These are phyloP conservation scores for Thymus mandschuricus DNA, from an alignment of 257 asterid genomes.

Conservation along the genomic window DNA sequence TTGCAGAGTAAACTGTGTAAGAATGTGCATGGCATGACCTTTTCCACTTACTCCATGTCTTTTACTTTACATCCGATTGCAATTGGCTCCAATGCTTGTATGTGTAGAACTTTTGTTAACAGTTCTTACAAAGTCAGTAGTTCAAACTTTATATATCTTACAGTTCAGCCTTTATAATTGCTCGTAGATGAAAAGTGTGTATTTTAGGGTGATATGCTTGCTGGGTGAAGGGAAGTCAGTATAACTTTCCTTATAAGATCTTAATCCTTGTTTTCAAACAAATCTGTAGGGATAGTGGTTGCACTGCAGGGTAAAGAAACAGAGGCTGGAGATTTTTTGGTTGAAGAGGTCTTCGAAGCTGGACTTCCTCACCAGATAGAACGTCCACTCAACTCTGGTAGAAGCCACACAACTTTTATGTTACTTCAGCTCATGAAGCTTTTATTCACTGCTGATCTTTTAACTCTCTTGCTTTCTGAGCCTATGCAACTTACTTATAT, in stretches of 20 bases:
- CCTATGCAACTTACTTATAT: slow-evolving; percentile 10
- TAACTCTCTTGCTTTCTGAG: neutral
- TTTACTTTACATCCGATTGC: slow-evolving; percentile 5
- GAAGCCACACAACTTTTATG: slow-evolving; percentile 14
- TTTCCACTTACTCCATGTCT: slow-evolving; percentile 22
- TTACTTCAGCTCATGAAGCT: slow-evolving; percentile 4
- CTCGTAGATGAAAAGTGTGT: neutral
- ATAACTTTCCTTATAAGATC: neutral
- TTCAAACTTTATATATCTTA: neutral
- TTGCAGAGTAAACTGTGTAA: neutral
- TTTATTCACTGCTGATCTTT: neutral
- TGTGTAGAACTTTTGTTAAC: neutral
- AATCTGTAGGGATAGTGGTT: slow-evolving; percentile 66
- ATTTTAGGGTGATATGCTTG: neutral
- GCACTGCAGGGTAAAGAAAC: slow-evolving; percentile 92
- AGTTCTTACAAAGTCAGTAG: slow-evolving; percentile 9
- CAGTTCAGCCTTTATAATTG: slow-evolving; percentile 8
- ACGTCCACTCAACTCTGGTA: slow-evolving; percentile 67
- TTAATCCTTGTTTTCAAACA: slow-evolving; percentile 13
- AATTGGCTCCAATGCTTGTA: slow-evolving; percentile 13
- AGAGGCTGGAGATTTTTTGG: slow-evolving; percentile 80
- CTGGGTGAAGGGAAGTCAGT: slow-evolving; percentile 11
- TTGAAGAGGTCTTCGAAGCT: slow-evolving; percentile 83
- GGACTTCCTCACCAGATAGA: slow-evolving; percentile 89
- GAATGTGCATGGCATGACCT: slow-evolving; percentile 5